Evolutionary conservation across 2,329 filamentous ascomycete genomes (phyloP).

Genomic region (Xylaria sp.): DNA sequence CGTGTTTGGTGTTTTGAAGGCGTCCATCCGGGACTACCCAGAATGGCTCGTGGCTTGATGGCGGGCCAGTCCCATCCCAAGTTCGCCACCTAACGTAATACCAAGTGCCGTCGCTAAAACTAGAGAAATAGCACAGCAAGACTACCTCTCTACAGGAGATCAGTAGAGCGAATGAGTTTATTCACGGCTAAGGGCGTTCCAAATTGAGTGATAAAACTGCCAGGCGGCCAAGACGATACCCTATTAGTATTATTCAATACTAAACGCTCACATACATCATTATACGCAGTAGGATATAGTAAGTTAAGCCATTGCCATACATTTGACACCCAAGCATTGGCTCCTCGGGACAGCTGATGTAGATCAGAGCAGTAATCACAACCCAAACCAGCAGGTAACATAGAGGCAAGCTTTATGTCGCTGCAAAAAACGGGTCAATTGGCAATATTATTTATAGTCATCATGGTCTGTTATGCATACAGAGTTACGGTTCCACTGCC

Average conservation of each 20-base stretch:
- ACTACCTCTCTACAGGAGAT: no score
- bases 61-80: not conserved
- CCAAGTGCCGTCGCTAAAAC: not conserved
- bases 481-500: not conserved
- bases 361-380: constrained; percentile 9
- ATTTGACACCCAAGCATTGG: not conserved
- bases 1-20: not conserved
- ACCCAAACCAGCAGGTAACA: constrained; percentile 1
- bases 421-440: not conserved
- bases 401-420: not conserved
- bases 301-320: not conserved
- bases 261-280: no score
- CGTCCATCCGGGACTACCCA: not conserved
- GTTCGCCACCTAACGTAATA: not conserved
- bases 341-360: not conserved
- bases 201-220: constrained; percentile 7
- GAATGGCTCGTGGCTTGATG: constrained; percentile 1
- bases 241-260: no score
- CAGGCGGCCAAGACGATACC: not conserved
- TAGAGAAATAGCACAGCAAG: no score
- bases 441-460: not conserved
- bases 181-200: not conserved
- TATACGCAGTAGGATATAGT: not conserved
- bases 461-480: not conserved
- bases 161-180: not conserved